Evolutionary conservation across 2,329 filamentous ascomycete genomes (phyloP).

Genomic region (Pseudogymnoascus sp.): DNA sequence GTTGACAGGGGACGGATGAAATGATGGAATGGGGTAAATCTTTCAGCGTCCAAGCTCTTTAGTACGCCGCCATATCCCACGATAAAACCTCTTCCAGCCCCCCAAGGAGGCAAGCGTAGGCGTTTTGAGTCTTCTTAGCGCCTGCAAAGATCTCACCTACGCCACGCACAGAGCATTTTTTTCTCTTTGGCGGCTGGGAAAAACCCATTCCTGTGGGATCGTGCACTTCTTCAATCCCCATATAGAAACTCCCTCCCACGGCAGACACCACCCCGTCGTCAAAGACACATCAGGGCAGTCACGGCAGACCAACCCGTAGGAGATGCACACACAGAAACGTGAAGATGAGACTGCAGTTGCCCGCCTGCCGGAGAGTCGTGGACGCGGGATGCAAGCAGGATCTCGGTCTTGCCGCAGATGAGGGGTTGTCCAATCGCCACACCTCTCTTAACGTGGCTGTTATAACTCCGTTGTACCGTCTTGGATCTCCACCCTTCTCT

Average conservation of each 20-base stretch:
- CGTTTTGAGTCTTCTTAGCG: conserved; percentile 8
- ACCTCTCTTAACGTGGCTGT: not conserved
- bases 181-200: not conserved
- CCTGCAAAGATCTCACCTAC: not conserved
- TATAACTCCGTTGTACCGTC: not conserved
- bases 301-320: not conserved
- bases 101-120: conserved; percentile 1
- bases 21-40: conserved; percentile 6
- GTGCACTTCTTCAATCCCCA: not conserved
- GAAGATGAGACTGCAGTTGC: conserved; percentile 6
- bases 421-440: conserved; percentile 8
- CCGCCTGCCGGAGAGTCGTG: not conserved
- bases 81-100: not conserved
- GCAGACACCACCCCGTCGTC: not conserved
- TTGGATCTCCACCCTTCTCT: conserved; percentile 1
- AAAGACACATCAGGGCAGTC: not conserved
- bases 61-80: not conserved
- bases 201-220: not conserved
- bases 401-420: conserved; percentile 4
- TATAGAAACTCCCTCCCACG: not conserved
- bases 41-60: conserved; percentile 1
- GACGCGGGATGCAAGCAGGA: not conserved
- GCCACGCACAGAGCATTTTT: conserved; percentile 6
- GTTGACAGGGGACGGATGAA: conserved; percentile 3
- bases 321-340: conserved; percentile 9